Percentiles rank a stretch among this genome's conserved stretches.
Conservation (phyloP, 1,139 yeast genomes). For the Saccharomyces hybrid region DNA sequence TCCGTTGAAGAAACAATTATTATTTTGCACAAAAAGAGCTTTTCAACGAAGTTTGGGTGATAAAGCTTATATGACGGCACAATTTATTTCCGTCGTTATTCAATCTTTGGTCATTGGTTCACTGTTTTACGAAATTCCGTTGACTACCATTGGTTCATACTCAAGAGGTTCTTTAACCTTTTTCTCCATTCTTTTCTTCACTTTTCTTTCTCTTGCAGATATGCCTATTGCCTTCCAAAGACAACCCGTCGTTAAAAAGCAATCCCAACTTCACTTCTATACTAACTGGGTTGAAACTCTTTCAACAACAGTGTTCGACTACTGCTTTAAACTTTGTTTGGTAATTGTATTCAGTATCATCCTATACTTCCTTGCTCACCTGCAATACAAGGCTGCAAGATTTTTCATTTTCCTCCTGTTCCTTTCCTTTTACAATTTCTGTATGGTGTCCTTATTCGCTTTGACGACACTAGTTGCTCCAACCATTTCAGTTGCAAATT, state of each 20-base stretch:
- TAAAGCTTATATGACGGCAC: conserved; percentile 38
- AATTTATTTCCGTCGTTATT: conserved; percentile 38
- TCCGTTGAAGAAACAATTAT: conserved; percentile 37
- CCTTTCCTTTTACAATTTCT: conserved; percentile 32
- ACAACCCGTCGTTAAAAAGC: conserved; percentile 43
- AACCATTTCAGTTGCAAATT: conserved; percentile 42
- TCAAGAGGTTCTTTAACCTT: conserved; percentile 47
- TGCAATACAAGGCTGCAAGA: conserved; percentile 43
- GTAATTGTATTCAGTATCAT: conserved; percentile 38
- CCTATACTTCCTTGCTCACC: conserved; percentile 42
- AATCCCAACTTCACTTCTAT: conserved; percentile 42
- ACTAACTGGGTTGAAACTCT: conserved; percentile 47
- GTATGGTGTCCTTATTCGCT: conserved; percentile 39
- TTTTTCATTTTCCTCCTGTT: conserved; percentile 43
- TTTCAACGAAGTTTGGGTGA: conserved; percentile 42
- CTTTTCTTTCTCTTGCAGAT: conserved; percentile 44
- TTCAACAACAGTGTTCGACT: conserved; percentile 36
- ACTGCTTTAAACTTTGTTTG: conserved; percentile 38
- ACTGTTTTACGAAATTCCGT: conserved; percentile 40
- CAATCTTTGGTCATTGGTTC: conserved; percentile 47
- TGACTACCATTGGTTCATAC: conserved; percentile 39
- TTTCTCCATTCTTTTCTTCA: conserved; percentile 43
- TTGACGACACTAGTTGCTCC: conserved; percentile 39
- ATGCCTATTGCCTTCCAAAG: conserved; percentile 39
- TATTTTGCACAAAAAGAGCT: conserved; percentile 38